Conservation (phyloP, 345 rosid species). For the Balakata baccata region DNA sequence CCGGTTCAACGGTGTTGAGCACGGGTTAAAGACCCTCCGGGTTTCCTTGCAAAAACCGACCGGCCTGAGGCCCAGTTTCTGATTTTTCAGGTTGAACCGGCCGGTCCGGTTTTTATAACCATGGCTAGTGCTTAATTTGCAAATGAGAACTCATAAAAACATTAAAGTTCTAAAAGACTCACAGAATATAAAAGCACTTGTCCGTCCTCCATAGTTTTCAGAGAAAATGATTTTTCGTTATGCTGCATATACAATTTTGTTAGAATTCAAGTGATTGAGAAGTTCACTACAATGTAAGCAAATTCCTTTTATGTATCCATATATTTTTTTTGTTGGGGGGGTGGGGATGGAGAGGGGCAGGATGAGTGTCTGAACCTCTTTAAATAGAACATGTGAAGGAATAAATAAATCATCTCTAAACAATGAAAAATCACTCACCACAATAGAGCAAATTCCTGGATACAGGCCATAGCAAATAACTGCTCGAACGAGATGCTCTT, state of each 20-base stretch:
- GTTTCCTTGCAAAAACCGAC: too few species aligned
- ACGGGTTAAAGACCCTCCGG: too few species aligned
- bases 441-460: constrained; percentile 83
- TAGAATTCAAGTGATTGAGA: constrained; percentile 16
- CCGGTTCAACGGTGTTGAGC: too few species aligned
- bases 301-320: too few species aligned
- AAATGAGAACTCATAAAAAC: not conserved
- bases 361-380: not conserved
- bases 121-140: constrained; percentile 1
- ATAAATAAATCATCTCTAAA: not conserved
- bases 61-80: too few species aligned
- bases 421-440: constrained; percentile 51
- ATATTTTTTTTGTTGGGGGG: too few species aligned
- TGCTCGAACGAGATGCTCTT: constrained; percentile 62
- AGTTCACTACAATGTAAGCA: not conserved
- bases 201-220: constrained; percentile 98
- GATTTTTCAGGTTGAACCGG: too few species aligned
- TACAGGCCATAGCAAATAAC: constrained; percentile 82
- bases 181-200: constrained; percentile 79
- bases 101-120: too few species aligned
- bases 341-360: not conserved
- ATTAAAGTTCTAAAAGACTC: constrained; percentile 29
- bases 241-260: constrained; percentile 42
- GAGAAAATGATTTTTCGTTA: constrained; percentile 69
- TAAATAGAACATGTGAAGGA: not conserved